Evolutionary conservation across 2,329 filamentous ascomycete genomes (phyloP).

Genomic region (Epichloe bromicola): DNA sequence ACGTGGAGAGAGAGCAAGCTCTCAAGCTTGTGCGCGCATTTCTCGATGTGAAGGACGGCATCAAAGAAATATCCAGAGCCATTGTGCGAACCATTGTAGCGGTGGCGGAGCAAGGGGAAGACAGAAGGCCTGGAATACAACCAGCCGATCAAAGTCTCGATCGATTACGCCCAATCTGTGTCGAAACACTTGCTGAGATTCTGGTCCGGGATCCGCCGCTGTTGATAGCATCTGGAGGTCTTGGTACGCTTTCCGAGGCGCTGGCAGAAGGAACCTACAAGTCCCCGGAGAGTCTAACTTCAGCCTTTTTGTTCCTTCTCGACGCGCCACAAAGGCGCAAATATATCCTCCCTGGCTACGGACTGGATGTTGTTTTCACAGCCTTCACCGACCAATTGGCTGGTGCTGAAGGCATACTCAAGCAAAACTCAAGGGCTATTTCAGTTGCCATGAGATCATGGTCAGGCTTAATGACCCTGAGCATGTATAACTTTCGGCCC

Average conservation of each 20-base stretch:
- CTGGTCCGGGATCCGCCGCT: conserved; percentile 74
- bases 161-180: conserved; percentile 75
- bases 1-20: conserved; percentile 91
- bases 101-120: conserved; percentile 78
- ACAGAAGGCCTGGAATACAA: conserved; percentile 67
- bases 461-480: conserved; percentile 79
- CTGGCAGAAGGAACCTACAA: conserved; percentile 85
- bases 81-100: conserved; percentile 84
- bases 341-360: conserved; percentile 77
- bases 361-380: conserved; percentile 79
- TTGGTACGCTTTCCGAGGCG: conserved; percentile 80
- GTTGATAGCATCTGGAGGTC: conserved; percentile 69
- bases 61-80: conserved; percentile 73
- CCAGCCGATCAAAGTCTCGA: conserved; percentile 61
- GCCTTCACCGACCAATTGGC: conserved; percentile 76
- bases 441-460: conserved; percentile 84
- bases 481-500: conserved; percentile 77
- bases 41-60: conserved; percentile 85
- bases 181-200: conserved; percentile 87
- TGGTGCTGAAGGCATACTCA: conserved; percentile 49
- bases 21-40: conserved; percentile 94
- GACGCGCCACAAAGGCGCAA: conserved; percentile 71
- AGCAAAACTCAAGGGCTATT: conserved; percentile 85
- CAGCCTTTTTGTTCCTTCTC: conserved; percentile 78
- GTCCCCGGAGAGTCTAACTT: conserved; percentile 76